Conservation (phyloP, 768 basidiomycete species). For the Lactarius sanguifluus region DNA sequence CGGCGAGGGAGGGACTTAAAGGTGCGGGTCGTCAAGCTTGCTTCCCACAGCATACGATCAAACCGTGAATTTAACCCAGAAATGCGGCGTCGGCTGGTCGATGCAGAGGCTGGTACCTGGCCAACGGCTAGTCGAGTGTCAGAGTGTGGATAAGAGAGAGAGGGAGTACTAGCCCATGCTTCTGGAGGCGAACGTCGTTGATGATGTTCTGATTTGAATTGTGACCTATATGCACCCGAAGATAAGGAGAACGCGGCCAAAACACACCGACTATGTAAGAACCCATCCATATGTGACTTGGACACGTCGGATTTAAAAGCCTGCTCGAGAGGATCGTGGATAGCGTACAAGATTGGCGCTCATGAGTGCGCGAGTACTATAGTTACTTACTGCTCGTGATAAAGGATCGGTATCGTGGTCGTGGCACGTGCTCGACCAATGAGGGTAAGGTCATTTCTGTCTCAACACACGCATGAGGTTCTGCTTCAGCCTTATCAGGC, state of each 20-base stretch:
- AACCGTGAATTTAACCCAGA: conserved; percentile 56
- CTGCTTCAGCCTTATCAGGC: background rate
- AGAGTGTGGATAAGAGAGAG: background rate
- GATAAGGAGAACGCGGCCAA: background rate
- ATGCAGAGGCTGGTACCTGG: conserved; percentile 4
- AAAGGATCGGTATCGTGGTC: background rate
- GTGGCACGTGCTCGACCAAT: background rate
- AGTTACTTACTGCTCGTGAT: background rate
- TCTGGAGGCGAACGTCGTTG: background rate
- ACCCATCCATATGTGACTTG: conserved; percentile 16
- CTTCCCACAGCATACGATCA: conserved; percentile 65
- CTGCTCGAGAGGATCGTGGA: conserved; percentile 1
- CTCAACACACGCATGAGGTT: too few species aligned
- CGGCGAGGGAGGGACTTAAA: conserved; percentile 21
- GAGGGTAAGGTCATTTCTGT: too few species aligned
- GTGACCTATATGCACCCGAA: background rate
- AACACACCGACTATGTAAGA: conserved; percentile 27
- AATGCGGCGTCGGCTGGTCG: conserved; percentile 50
- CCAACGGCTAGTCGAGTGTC: background rate
- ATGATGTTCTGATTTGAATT: conserved; percentile 1
- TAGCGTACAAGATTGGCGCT: background rate
- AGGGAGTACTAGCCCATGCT: background rate
- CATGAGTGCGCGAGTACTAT: background rate
- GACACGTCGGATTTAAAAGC: background rate
- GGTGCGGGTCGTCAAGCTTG: conserved; percentile 42